Conservation (phyloP, 345 rosid species). For the Isatis tinctoria region DNA sequence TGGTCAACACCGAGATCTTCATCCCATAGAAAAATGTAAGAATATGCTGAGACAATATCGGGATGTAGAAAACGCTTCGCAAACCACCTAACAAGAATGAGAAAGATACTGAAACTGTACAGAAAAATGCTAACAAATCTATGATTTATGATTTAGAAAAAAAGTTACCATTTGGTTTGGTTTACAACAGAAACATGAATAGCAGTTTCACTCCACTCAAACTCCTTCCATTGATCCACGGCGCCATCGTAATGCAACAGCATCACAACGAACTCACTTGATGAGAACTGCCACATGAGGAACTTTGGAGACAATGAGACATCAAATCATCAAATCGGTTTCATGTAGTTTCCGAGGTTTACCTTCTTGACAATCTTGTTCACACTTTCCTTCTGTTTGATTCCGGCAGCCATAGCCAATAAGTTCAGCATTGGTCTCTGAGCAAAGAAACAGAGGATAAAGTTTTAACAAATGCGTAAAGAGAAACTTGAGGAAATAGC, state of each 20-base stretch:
- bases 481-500: not conserved
- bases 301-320: not conserved
- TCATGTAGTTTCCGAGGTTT: not conserved
- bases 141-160: not conserved
- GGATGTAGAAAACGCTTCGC: slow-evolving; percentile 76
- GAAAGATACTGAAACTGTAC: not conserved
- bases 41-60: slow-evolving; percentile 35
- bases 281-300: slow-evolving; percentile 43
- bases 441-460: not conserved
- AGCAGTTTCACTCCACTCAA: slow-evolving; percentile 58
- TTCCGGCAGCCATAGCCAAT: slow-evolving; percentile 72
- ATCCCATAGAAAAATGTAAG: slow-evolving; percentile 45
- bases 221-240: slow-evolving; percentile 68
- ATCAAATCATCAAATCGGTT: not conserved
- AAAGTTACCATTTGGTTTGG: slow-evolving; percentile 78
- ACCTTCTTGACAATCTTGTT: slow-evolving; percentile 72
- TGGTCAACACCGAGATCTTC: slow-evolving; percentile 44
- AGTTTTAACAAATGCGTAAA: not conserved
- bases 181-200: slow-evolving; percentile 63
- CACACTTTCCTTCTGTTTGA: slow-evolving; percentile 60
- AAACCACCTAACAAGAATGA: slow-evolving; percentile 61
- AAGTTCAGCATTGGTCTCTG: slow-evolving; percentile 55
- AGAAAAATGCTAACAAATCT: not conserved
- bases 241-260: slow-evolving; percentile 75
- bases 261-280: slow-evolving; percentile 59